Conservation (phyloP, 2,329 filamentous ascomycete species). For the Verticillium nubilum region DNA sequence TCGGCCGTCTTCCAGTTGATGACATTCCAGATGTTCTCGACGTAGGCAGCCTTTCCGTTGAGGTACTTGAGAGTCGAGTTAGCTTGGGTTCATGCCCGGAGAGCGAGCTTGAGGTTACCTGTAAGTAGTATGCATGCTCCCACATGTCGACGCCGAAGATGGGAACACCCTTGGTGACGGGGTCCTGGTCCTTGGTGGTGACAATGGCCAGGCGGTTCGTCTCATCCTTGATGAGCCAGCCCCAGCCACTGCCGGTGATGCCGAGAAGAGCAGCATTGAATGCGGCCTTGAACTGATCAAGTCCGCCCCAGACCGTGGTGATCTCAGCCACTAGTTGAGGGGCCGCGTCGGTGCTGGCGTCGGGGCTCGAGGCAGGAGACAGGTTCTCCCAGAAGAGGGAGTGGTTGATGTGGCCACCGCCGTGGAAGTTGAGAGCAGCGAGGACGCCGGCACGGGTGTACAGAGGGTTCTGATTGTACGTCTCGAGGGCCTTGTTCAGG, state of each 20-base stretch:
- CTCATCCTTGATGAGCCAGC: constrained; percentile 70
- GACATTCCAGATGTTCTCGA: constrained; percentile 72
- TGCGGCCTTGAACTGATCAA: constrained; percentile 58
- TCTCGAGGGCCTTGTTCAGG: constrained; percentile 61
- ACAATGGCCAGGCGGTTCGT: constrained; percentile 60
- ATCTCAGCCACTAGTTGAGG: constrained; percentile 59
- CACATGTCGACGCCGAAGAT: constrained; percentile 83
- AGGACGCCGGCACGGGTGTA: constrained; percentile 60
- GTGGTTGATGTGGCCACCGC: constrained; percentile 91
- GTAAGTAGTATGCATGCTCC: constrained; percentile 90
- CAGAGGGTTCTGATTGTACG: constrained; percentile 42
- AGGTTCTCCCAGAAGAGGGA: constrained; percentile 88
- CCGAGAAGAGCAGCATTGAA: constrained; percentile 62
- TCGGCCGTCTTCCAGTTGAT: constrained; percentile 73
- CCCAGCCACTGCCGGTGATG: constrained; percentile 83
- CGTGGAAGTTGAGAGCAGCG: constrained; percentile 76
- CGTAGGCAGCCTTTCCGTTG: constrained; percentile 70
- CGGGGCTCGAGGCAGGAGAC: constrained; percentile 50
- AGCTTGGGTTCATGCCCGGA: neutral
- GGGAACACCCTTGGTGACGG: constrained; percentile 58
- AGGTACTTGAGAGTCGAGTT: constrained; percentile 52
- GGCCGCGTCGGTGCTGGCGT: constrained; percentile 50
- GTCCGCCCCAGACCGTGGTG: constrained; percentile 59
- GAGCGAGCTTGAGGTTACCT: constrained; percentile 37
- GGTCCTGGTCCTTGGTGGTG: constrained; percentile 84